Base-by-base conservation (phyloP, 2,329 filamentous ascomycete species). In the Trichothecium sympodiale region DNA sequence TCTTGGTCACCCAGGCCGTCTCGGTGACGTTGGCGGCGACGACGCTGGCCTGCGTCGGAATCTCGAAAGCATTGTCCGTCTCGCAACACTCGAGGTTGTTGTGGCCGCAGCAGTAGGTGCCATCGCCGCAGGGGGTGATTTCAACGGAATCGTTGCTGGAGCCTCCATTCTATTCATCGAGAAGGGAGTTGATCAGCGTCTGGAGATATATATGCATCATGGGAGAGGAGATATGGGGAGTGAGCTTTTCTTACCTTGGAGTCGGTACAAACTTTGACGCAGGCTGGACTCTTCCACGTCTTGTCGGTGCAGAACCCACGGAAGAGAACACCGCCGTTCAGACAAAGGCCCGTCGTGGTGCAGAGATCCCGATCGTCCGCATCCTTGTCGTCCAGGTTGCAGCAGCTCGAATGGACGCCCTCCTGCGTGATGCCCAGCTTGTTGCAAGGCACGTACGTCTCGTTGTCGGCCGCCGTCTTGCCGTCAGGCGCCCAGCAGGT, bases 381-480 rank as follows among this genome's bases (percentile, higher is more conserved):
- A 10, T 25, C 20, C 3, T 42, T 35, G 14, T 51, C 51, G 33
- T 52, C 49, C 2, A 56, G 39, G 10, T 43, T 43, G 34, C 53
- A 56, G 29, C 53, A 56, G 31, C 46, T 52, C 2, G 53, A 55
- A 31, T 47, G 45, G 25, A 54, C 41, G 29, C 49, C 51, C 3
- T 39, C 33, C 39, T 53, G 45, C 13, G 42, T 43, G 33, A 54
- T 53, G 8, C 52, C 52, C 9, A 54, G 48, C 35, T 53, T 54
- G 39, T 56, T 55, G 40, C 52, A 56, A 2, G 53, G 50, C 5
- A 54, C 48, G 31, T 53, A 48, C 3, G 46, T 52, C 10, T 48
- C 42, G 31, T 38, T 38, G 37, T 54, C 47, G 15, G 49, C 53
- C 8, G 44, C 8, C 3, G 44, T 49, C 12, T 40, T 36, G 23